Evolutionary conservation across 2,329 filamentous ascomycete species (phyloP), one percentile per base, ranked within the genome.

Genomic region (Acrocalymma vagum): DNA sequence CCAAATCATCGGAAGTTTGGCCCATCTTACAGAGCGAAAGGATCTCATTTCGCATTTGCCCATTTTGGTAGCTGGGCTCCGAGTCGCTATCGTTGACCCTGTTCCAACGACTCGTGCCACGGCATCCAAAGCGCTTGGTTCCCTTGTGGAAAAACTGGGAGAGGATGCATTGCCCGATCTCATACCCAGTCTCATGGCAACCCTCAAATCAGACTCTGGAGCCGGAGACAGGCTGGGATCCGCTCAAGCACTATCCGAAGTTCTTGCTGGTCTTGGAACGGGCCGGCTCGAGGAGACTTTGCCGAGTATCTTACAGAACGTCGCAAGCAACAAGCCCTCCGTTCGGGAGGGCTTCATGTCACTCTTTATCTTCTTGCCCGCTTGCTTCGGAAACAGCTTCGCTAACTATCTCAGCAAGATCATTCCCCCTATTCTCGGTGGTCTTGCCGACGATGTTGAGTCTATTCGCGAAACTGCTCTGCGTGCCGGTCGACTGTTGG

Each of bases 281-380:
- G 82, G 87, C 34, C 88, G 94, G 55, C 77, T 99, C 55, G 94
- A 99, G 71, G 95, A 99, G 72, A 97, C 92, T 5, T 77, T 99
- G 29, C 95, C 94, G 25, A 96, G 93, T 9, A 96, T 99, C 58
- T 75, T 99, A 26, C 93, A 97, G 63, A 99, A 99, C 62, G 93
- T 96, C 53, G 86, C 90, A 56, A 97, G 93, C 60, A 84, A 87
- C 55, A 96, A 96, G 72, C 70, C 94, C 13, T 85, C 91, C 38
- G 90, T 99, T 51, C 86, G 94, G 60, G 94, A 99, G 78, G 94
- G 94, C 29, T 99, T 99, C 77, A 99, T 99, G 94, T 96, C 94
- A 6, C 81, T 99, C 26, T 99, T 99, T 74, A 97, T 99, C 55
- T 99, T 96, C 81, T 84, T 99, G 75, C 94, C 94, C 9, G 94